phyloP scores from a whole-genome alignment of 192 early-diverging fungal species.

The Coemansia sp. region DNA sequence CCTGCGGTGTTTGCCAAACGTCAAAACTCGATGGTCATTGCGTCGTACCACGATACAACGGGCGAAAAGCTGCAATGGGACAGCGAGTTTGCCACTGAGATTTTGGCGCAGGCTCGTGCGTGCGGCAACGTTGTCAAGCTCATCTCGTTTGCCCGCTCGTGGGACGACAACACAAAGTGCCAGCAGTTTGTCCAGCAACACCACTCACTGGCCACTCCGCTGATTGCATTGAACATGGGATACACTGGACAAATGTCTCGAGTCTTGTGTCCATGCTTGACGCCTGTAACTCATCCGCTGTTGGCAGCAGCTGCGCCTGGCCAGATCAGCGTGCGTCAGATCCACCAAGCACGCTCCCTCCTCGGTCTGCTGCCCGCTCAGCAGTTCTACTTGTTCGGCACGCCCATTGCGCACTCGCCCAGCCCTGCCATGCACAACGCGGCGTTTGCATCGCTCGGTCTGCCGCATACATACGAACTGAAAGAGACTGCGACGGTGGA shows the following conservation, averaged over 20 bases:
- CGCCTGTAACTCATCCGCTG: conserved; percentile 88
- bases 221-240: conserved; percentile 97
- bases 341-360: conserved; percentile 67
- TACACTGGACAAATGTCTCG: conserved; percentile 84
- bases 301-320: conserved; percentile 91
- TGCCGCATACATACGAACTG: conserved; percentile 80
- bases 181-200: conserved; percentile 63
- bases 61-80: conserved; percentile 53
- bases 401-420: conserved; percentile 85
- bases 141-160: conserved; percentile 72
- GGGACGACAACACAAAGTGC: conserved; percentile 84
- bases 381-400: conserved; percentile 84
- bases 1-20: conserved; percentile 17
- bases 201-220: conserved; percentile 55
- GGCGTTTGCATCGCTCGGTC: conserved; percentile 77
- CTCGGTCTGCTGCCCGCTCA: conserved; percentile 68
- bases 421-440: conserved; percentile 93
- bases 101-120: conserved; percentile 51
- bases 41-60: conserved; percentile 84
- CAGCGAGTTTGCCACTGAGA: conserved; percentile 36
- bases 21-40: conserved; percentile 68
- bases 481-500: conserved; percentile 67
- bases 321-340: conserved; percentile 81
- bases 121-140: conserved; percentile 90
- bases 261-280: conserved; percentile 84